phyloP scores from a whole-genome alignment of 306 rosid species.

The Fagus crenata region DNA sequence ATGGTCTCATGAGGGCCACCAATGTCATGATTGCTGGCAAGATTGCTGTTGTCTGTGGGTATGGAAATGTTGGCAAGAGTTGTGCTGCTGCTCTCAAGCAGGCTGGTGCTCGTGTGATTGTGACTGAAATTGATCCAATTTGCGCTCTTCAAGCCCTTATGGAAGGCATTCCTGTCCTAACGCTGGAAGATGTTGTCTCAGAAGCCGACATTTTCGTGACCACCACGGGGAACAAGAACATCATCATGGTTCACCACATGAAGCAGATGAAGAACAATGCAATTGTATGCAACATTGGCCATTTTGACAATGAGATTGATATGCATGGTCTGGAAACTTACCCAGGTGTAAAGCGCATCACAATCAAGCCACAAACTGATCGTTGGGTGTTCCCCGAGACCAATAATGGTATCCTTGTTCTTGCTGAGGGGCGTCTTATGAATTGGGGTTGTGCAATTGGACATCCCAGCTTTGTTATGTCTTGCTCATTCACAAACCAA shows the following conservation, averaged over 20 bases:
- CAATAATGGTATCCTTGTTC: not conserved
- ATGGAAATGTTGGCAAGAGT: conserved; percentile 98
- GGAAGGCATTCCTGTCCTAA: conserved; percentile 81
- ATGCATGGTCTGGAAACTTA: not conserved
- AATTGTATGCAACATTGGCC: not conserved
- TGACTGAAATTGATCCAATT: conserved; percentile 94
- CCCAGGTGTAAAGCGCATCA: not conserved
- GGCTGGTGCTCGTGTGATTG: conserved; percentile 88
- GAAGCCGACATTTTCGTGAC: conserved; percentile 85
- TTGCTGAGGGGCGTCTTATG: not conserved
- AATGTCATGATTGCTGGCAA: conserved; percentile 98
- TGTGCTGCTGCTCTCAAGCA: conserved; percentile 91
- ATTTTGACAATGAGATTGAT: conserved; percentile 4
- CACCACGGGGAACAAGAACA: conserved; percentile 63
- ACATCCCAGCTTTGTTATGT: not conserved
- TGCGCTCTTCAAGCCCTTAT: conserved; percentile 96
- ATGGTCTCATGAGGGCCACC: conserved; percentile 95
- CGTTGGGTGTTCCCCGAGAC: not conserved
- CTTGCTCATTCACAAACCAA: not conserved
- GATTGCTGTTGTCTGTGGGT: conserved; percentile 78
- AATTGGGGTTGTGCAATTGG: not conserved
- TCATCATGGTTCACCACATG: not conserved
- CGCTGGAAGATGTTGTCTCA: conserved; percentile 55
- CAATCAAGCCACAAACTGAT: not conserved
- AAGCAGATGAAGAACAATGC: conserved; percentile 1